These are phyloP conservation scores for Plasmodium billcollinsi DNA, from an alignment of 169 alveolate species.

Conservation along the genomic window DNA sequence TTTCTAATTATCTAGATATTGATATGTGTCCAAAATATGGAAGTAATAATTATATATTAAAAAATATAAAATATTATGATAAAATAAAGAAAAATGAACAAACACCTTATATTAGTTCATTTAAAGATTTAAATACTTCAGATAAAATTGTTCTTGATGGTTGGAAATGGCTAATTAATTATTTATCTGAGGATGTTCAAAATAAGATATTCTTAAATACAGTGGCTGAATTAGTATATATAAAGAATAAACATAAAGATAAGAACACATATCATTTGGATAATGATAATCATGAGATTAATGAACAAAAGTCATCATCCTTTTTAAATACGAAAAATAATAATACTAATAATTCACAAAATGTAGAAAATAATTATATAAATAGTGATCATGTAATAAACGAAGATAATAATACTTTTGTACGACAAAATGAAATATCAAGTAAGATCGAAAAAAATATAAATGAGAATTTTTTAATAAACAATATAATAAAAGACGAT, in stretches of 20 bases:
- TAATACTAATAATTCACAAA: neutral
- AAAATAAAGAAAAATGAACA: conserved; percentile 63
- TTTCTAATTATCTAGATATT: conserved; percentile 30
- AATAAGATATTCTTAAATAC: conserved; percentile 78
- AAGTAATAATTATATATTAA: conserved; percentile 24
- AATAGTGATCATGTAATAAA: neutral
- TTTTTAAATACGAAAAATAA: neutral
- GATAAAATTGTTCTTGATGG: conserved; percentile 86
- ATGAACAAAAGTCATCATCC: conserved; percentile 18
- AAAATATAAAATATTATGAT: conserved; percentile 72
- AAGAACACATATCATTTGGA: neutral
- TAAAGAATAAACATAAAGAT: conserved; percentile 13
- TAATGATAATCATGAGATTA: conserved; percentile 19
- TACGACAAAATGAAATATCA: neutral
- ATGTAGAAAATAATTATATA: conserved; percentile 8
- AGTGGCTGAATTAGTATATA: conserved; percentile 68
- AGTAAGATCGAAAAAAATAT: too few relatives aligned
- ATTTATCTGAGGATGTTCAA: conserved; percentile 72
- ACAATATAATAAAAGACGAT: too few relatives aligned
- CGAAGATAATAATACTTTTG: neutral
- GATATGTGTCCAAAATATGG: conserved; percentile 68
- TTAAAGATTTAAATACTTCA: conserved; percentile 73
- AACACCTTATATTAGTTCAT: conserved; percentile 50
- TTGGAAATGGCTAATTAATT: conserved; percentile 85
- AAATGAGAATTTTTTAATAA: too few relatives aligned